Percentiles rank a stretch among this genome's conserved stretches.
Evolutionary conservation across 495 filamentous ascomycete genomes (phyloP).

Genomic region (Aspergillus nanangensis): DNA sequence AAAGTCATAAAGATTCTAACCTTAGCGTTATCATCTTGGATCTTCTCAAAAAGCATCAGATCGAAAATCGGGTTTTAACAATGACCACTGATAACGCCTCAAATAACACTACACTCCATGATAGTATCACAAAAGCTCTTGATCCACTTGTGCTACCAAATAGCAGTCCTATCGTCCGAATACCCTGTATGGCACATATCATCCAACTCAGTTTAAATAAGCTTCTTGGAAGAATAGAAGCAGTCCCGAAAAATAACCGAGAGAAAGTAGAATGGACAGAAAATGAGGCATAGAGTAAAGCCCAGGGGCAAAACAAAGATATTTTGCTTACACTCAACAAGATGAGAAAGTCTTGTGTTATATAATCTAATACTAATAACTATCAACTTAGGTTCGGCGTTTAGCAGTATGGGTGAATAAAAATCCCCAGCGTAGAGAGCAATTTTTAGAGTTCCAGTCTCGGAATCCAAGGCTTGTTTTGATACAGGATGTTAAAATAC

Average conservation of each 20-base stretch:
- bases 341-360: too few species aligned
- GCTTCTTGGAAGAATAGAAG: conserved; percentile 8
- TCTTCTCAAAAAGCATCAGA: conserved; percentile 4
- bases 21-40: not conserved
- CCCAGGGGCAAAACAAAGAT: not conserved
- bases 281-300: not conserved
- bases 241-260: not conserved
- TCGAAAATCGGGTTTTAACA: conserved; percentile 8
- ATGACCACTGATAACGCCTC: conserved; percentile 9
- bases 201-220: too few species aligned
- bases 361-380: too few species aligned
- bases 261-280: not conserved
- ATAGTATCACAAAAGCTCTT: conserved; percentile 2
- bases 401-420: not conserved
- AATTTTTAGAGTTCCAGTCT: not conserved
- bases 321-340: not conserved
- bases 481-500: conserved; percentile 1
- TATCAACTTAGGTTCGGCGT: not conserved
- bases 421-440: not conserved
- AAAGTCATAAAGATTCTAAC: not conserved
- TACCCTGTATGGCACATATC: conserved; percentile 9
- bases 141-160: too few species aligned
- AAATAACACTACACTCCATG: conserved; percentile 9
- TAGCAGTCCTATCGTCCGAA: conserved; percentile 5
- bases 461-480: not conserved